Evolutionary conservation across 1,139 yeast species (phyloP), one percentile per base, ranked within the genome.

Genomic region (Blastobotrys serpentis): DNA sequence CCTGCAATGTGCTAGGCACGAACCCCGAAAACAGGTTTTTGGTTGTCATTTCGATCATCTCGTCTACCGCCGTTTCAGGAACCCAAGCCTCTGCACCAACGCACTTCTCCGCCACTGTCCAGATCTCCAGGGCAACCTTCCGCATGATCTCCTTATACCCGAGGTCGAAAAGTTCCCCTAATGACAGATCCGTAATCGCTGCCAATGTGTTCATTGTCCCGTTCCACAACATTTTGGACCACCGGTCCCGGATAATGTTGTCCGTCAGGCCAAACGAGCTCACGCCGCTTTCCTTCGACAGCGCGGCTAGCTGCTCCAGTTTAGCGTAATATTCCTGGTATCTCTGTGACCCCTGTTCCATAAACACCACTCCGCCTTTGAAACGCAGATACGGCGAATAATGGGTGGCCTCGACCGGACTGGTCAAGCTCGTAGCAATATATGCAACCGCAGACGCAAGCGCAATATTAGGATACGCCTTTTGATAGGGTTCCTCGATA

Each of bases 151-250:
- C 43, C 30, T 47, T 54, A 1, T 44, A 38, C 1, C 54, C 57
- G 13, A 52, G 33, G 1, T 45, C 54, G 13, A 51, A 46, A 25
- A 56, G 29, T 14, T 43, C 56, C 16, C 45, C 46, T 25, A 50
- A 38, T 6, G 50, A 39, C 7, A 58, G 46, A 37, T 56, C 50
- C 10, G 54, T 43, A 22, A 56, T 42, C 7, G 61, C 58, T 11
- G 54, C 43, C 1, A 57, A 38, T 13, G 56, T 50, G 47, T 58
- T 58, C 50, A 56, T 56, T 11, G 60, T 52, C 29, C 59, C 60
- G 47, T 58, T 58, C 58, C 60, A 57, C 30, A 58, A 46, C 18
- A 58, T 48, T 47, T 58, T 58, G 26, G 50, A 52, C 62, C 62
- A 58, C 17, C 62, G 44, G 17, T 47, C 48, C 25, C 34, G 37